phyloP scores from a whole-genome alignment of 75 land plant species.

The Adiantum capillusveneris region DNA sequence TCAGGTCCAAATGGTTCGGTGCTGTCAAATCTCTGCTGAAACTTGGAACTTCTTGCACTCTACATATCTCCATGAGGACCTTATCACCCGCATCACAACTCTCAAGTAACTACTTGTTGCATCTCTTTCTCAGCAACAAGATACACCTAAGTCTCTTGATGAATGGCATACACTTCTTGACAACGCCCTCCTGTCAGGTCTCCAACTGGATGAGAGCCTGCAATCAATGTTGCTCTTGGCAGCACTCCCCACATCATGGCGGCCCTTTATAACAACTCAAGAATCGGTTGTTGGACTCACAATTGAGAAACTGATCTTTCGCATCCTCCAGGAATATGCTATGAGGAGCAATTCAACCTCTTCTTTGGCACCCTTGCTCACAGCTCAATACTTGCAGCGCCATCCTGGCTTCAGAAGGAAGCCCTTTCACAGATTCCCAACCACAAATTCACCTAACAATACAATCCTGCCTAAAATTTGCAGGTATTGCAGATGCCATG shows the following conservation, averaged over 20 bases:
- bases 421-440: background rate
- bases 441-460: background rate
- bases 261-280: background rate
- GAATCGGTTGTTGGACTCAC: background rate
- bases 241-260: background rate
- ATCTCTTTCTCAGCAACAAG: too few relatives aligned
- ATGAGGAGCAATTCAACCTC: too few relatives aligned
- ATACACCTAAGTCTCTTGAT: background rate
- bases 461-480: background rate
- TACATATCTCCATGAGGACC: background rate
- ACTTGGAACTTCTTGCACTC: background rate
- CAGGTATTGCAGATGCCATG: background rate
- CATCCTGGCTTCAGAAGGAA: too few relatives aligned
- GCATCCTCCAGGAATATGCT: background rate
- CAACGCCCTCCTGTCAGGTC: too few relatives aligned
- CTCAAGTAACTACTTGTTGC: background rate
- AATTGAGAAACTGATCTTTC: background rate
- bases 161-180: too few relatives aligned
- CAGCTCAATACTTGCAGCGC: background rate
- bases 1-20: too few relatives aligned
- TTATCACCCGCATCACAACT: background rate
- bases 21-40: background rate
- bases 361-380: background rate
- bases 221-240: background rate
- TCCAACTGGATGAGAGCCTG: too few relatives aligned